Base-by-base conservation (phyloP, 108 stramenopile species). In the Chaetoceros tenuissimus region DNA sequence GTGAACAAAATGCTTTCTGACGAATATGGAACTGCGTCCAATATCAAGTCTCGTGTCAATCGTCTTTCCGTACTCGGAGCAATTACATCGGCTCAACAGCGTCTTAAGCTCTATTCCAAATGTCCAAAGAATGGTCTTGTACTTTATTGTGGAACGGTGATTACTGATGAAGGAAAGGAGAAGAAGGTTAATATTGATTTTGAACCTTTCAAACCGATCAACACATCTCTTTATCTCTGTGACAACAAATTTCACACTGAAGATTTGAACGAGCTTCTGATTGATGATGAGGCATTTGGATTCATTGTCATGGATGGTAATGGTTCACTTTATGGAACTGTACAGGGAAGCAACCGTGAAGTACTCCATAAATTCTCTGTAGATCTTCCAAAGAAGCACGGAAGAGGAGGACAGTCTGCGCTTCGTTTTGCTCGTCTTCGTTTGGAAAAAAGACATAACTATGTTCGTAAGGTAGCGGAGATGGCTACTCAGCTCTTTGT, bases 271-370 rank as follows among this genome's bases (percentile, higher is more conserved):
- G 98, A 98, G 61, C 84, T 99, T 17, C 83, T 99, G 45, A 93
- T 95, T 61, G 98, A 99, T 73, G 98, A 99, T 69, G 95, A 99
- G 66, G 83, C 85, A 31, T 99, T 99, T 67, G 98, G 97, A 8
- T 99, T 99, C 68, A 96, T 99, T 62, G 79, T 99, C 64, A 97
- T 99, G 97, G 98, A 99, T 69, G 98, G 98, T 68, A 98, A 97
- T 72, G 98, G 98, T 5, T 92, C 79, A 48, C 76, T 99, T 31
- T 99, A 96, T 69, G 98, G 95, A 25, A 90, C 89, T 19, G 92
- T 97, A 2, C 90, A 93, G 60, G 96, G 95, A 21, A 94, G 85
- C 73, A 90, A 84, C 43, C 71, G 92, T 17, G 96, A 96, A 71
- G 74, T 99, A 45, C 59, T 99, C 47, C 96, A 98, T 78, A 98